Base-by-base conservation (phyloP, 306 rosid species). In the Fragaria nilgerrensis region DNA sequence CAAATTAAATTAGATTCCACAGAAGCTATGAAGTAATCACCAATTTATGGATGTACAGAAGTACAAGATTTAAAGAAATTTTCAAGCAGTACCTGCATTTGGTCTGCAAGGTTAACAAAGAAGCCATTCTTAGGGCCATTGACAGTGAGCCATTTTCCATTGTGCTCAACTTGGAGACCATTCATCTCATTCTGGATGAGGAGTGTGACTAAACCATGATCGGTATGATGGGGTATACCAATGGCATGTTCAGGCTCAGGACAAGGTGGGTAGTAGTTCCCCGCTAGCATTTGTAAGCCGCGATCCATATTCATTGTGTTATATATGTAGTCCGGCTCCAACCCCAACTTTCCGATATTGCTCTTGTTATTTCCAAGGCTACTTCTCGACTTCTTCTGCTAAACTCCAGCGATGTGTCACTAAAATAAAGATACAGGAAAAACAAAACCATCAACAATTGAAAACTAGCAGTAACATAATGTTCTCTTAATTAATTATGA, bases 201-300 rank as follows among this genome's bases (percentile, higher is more conserved):
- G 1, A 83, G 16, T 2, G 81, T 53, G 36, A 83, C 17, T 1
- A 83, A 59, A 48, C 85, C 76, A 20, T 77, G 79, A 29, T 82
- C 85, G 0, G 82, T 65, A 9, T 82, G 85, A 56, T 77, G 85
- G 5, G 39, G 82, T 9, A 82, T 1, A 37, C 82, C 81, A 37
- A 82, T 45, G 20, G 79, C 79, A 5, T 50, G 82, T 5, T 82
- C 82, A 9, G 85, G 85, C 50, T 77, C 62, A 58, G 85, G 82
- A 25, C 82, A 82, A n/a, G 85, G 81, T 0, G 85, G 85, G 49
- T 82, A 82, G 1, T 72, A 58, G 65, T 82, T 77, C 11, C 58
- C 82, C 3, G 14, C 37, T 1, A 73, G 68, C 17, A 66, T 0
- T 72, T 82, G 85, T 27, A 77, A 20, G 9, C 85, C 41, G 20